Base-by-base conservation (phyloP, 768 basidiomycete genomes). In the Erythrobasidium yunnanense region DNA sequence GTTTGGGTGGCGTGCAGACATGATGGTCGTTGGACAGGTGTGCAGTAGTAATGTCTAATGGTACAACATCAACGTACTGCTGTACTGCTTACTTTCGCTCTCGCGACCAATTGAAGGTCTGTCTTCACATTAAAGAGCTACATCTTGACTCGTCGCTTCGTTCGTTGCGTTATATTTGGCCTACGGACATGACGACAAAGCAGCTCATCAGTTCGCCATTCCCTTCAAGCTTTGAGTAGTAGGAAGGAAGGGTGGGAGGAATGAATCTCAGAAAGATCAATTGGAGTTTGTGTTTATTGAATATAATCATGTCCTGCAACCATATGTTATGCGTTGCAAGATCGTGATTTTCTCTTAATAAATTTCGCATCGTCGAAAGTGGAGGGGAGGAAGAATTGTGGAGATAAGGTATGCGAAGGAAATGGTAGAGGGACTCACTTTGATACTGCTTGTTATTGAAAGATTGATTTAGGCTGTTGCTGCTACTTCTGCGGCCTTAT, bases 261-360 rank as follows among this genome's bases (percentile, higher is more conserved):
- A 11, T 11, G 38, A 11, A 42, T 20, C 45, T 58, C 56, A 58
- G 56, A 42, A 42, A 46, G 56, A 58, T 58, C 56, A 58, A 58
- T 58, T 58, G 56, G 56, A 58, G 56, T 58, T n/a, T 58, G 56
- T 58, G 22, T 42, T 45, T 38, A 46, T 38, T 8, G 23, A 22
- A 45, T 58, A 23, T 58, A 46, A 34, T 58, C 42, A 46, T 46
- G 35, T 58, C 56, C 34, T 33, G 34, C 35, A 46, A 23, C 32
- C 35, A 45, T 15, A 15, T 33, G 8, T 55, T 29, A 55, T 55
- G 54, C 30, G 54, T 55, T 29, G 27, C 33, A 29, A 55, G 23
- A 29, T 33, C 22, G 54, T 55, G 30, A n/a, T n/a, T n/a, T 52
- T 52, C 33, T 52, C 51, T 29, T 52, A 27, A 32, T 52, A 6